Base-by-base conservation (phyloP, 1,284 basidiomycete genomes). In the Trichosporon faecale region DNA sequence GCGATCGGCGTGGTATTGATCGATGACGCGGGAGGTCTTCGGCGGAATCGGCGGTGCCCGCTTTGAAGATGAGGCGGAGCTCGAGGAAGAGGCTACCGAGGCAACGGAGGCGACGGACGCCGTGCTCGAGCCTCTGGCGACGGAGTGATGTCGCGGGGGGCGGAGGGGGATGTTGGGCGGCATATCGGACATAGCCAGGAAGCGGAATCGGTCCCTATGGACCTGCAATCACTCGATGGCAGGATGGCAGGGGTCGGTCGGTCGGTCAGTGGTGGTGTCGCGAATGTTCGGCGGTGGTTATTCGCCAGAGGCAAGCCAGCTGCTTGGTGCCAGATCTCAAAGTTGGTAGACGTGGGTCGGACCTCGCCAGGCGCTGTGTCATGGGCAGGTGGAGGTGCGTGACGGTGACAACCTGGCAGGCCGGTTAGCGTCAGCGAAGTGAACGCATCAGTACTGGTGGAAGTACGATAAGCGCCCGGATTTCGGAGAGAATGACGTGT, bases 171-270 rank as follows among this genome's bases (percentile, higher is more conserved):
- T 6, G 57, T 61, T 61, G 27, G 27, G 57, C 27, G 57, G 57
- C 57, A 61, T 61, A 29, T 61, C 57, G 57, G 57, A 61, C 57
- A 61, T 61, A n/a, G 57, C 57, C 29, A 61, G 18, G 33, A 31
- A 7, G 14, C 14, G 29, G 29, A 31, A 18, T 18, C 57, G 57
- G 18, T 31, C 27, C 27, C 18, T 31, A 14, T 14, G 27, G 57
- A 61, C 57, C 57, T 61, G 57, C 29, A 31, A n/a, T 31, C 29
- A n/a, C 14, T 27, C 44, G 44, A 18, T 9, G 44, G 9, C 6
- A 3, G 9, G 44, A n/a, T n/a, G n/a, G 33, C 33, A 14, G 40
- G 52, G 52, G 21, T 55, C 52, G 7, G 7, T 52, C 21, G 27
- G 57, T 37, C 35, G 35, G 35, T 37, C 35, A 27, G 57, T 29